Evolutionary conservation across 2,329 filamentous ascomycete genomes (phyloP), one percentile per base, ranked within the genome.

Genomic region (Penicillium hesseltinei): DNA sequence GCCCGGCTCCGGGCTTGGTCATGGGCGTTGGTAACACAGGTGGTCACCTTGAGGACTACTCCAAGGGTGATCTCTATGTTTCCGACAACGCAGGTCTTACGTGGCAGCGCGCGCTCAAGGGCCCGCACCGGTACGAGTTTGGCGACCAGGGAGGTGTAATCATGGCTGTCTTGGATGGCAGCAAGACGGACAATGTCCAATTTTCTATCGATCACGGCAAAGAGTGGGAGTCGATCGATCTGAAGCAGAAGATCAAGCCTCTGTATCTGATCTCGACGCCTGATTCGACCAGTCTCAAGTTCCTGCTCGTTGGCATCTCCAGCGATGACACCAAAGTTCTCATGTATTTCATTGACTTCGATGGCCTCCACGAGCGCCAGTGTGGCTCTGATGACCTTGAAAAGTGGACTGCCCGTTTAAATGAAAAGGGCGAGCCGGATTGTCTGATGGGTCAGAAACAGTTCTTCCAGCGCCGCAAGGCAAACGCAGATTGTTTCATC

Each of bases 401-500:
- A 70, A 83, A 88, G 52, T 99, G 94, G 94, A 85, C 86, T 63
- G 94, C 94, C 25, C 87, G 92, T 17, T 82, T 90, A 38, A 88
- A 96, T 69, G 84, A 89, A 31, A 84, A 96, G 23, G 89, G 89
- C 33, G 84, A 96, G 51, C 84, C 92, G 2, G 90, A 87, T 50
- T 99, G 94, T 73, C 80, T 99, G 63, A 97, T 99, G 93, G 94
- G 94, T 21, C 92, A 96, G 72, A 96, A 88, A 68, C 93, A 97
- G 71, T 91, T 84, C 61, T 99, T 89, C 75, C 83, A 81, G 54
- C 86, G 94, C 62, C 87, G 94, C 66, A 97, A 95, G 80, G 89
- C 91, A 71, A 84, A 90, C 66, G 88, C 90, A 19, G 86, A 96
- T 59, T 99, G 95, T 75, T 96, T 97, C 72, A 82, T 97, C 65